phyloP scores from a whole-genome alignment of 2,329 filamentous ascomycete genomes.

The Xylaria sp. region DNA sequence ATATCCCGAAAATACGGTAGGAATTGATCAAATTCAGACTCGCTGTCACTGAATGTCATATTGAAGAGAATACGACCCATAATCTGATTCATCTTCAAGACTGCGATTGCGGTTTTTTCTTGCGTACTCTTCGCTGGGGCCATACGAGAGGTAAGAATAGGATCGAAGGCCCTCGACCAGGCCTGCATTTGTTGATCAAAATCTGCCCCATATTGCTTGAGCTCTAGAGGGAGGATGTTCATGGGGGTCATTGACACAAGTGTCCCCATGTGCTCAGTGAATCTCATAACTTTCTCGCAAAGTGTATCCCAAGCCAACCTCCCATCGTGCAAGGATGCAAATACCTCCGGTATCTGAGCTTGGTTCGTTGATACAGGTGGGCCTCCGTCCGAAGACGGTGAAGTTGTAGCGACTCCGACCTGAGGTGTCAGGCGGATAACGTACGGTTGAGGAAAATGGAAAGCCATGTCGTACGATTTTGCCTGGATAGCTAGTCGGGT shows the following conservation, averaged over 20 bases:
- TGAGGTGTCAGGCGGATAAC: constrained; percentile 64
- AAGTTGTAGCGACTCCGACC: constrained; percentile 49
- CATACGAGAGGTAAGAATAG: constrained; percentile 62
- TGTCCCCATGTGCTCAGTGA: constrained; percentile 66
- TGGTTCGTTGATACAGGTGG: constrained; percentile 56
- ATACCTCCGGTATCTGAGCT: constrained; percentile 57
- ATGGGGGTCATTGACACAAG: constrained; percentile 62
- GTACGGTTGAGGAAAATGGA: constrained; percentile 72
- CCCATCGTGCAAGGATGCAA: constrained; percentile 64
- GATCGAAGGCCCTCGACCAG: constrained; percentile 68
- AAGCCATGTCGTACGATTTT: constrained; percentile 75
- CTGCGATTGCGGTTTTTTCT: constrained; percentile 69
- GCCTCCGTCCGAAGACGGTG: constrained; percentile 57
- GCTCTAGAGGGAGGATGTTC: constrained; percentile 61
- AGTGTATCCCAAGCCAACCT: constrained; percentile 67
- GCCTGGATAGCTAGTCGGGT: constrained; percentile 72
- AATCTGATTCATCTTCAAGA: constrained; percentile 71
- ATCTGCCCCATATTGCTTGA: constrained; percentile 59
- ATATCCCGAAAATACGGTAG: constrained; percentile 64
- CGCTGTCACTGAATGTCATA: constrained; percentile 69
- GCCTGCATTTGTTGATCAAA: constrained; percentile 64
- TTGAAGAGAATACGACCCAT: constrained; percentile 68
- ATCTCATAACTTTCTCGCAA: constrained; percentile 67
- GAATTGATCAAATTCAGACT: constrained; percentile 68
- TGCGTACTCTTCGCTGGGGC: constrained; percentile 62